These are phyloP conservation scores for Tuber calosporum DNA, from an alignment of 495 filamentous ascomycete species.

Conservation along the genomic window DNA sequence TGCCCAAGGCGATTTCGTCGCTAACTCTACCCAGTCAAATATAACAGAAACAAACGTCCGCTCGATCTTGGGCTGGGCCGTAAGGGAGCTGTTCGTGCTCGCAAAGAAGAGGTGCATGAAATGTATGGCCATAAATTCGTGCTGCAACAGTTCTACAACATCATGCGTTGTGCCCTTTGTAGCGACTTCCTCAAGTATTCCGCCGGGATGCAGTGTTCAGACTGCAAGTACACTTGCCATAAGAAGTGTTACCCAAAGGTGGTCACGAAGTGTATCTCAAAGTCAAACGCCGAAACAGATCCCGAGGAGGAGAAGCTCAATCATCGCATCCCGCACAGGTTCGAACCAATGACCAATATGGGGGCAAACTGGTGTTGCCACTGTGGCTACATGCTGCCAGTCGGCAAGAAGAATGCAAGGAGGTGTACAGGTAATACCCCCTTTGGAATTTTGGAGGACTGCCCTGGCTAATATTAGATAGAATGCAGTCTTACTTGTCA, in stretches of 20 bases:
- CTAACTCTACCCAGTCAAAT: conserved; percentile 55
- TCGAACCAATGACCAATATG: conserved; percentile 87
- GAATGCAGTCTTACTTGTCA: conserved; percentile 92
- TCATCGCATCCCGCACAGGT: conserved; percentile 96
- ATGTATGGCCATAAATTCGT: conserved; percentile 99
- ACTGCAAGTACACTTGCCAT: conserved; percentile 99
- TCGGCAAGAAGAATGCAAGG: conserved; percentile 87
- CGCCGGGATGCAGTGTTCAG: conserved; percentile 96
- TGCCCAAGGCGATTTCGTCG: conserved; percentile 11
- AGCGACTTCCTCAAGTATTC: conserved; percentile 98
- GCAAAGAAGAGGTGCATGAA: conserved; percentile 94
- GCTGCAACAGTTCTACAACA: conserved; percentile 97
- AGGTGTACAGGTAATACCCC: conserved; percentile 69
- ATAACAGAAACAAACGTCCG: conserved; percentile 59
- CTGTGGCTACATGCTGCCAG: conserved; percentile 94
- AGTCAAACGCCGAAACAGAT: conserved; percentile 95
- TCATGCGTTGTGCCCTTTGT: conserved; percentile 98
- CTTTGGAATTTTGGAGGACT: conserved; percentile 8
- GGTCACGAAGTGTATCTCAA: conserved; percentile 99
- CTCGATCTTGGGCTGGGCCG: conserved; percentile 85
- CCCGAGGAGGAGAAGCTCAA: conserved; percentile 99
- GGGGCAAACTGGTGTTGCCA: conserved; percentile 99
- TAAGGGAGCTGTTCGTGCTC: conserved; percentile 91
- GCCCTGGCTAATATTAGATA: conserved; percentile 42
- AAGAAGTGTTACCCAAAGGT: conserved; percentile 93